phyloP scores from a whole-genome alignment of 129 eudicot genomes.

The Logfia minima region DNA sequence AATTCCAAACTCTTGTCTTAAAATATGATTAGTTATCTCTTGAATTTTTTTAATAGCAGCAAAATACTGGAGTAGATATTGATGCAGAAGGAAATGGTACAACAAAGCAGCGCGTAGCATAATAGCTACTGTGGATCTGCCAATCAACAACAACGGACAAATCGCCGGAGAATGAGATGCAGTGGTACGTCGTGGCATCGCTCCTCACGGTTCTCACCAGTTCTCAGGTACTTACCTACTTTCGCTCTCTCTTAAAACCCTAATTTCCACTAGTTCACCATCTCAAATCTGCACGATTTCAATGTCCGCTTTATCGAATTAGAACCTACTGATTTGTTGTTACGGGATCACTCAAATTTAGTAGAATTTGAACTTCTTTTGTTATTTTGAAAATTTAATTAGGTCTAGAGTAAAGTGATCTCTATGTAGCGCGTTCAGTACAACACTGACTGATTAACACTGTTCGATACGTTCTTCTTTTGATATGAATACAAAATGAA shows the following conservation, averaged over 20 bases:
- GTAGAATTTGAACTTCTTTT: slow-evolving; percentile 2
- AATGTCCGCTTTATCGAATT: background rate
- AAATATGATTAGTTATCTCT: too few species aligned
- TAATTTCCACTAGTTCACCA: slow-evolving; percentile 5
- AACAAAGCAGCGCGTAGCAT: slow-evolving; percentile 9
- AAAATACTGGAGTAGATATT: background rate
- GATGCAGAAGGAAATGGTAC: background rate
- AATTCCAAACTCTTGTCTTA: too few species aligned
- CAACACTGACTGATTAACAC: slow-evolving; percentile 8
- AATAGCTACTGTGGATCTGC: slow-evolving; percentile 12
- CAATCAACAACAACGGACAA: slow-evolving; percentile 20
- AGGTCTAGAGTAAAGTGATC: slow-evolving; percentile 16
- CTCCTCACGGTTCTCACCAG: slow-evolving; percentile 94
- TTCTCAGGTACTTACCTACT: slow-evolving; percentile 59
- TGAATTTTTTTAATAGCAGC: too few species aligned
- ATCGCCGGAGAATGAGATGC: slow-evolving; percentile 57
- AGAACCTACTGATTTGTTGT: background rate
- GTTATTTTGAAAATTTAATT: background rate
- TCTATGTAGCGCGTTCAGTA: background rate
- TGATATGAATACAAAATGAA: background rate
- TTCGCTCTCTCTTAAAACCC: slow-evolving; percentile 17
- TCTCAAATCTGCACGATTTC: background rate
- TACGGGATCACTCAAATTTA: background rate
- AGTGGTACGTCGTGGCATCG: slow-evolving; percentile 98
- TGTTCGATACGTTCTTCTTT: background rate